These are phyloP conservation scores for Vaccinium macrocarpon DNA, from an alignment of 148 eudicot genomes.

Conservation along the genomic window DNA sequence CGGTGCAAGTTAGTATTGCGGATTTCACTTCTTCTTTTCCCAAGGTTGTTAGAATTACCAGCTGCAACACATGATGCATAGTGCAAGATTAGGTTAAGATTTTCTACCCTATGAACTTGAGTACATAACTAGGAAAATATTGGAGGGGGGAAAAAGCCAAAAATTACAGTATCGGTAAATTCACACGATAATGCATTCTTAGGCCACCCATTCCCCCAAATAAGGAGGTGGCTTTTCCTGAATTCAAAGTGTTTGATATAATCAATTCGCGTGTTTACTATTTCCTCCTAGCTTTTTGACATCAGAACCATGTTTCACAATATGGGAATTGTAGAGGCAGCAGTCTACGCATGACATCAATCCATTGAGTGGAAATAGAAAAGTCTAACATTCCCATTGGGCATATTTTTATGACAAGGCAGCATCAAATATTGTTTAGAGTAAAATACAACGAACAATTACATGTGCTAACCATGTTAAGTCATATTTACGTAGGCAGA, in stretches of 20 bases:
- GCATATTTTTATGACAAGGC: neutral
- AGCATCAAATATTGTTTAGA: neutral
- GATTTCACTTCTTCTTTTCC: slow-evolving; percentile 84
- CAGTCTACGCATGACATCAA: neutral
- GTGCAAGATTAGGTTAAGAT: neutral
- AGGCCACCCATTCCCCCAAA: neutral
- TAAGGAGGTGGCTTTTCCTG: neutral
- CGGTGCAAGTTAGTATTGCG: slow-evolving; percentile 72
- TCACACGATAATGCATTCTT: neutral
- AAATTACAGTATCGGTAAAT: neutral
- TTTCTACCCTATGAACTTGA: neutral
- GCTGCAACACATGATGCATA: slow-evolving; percentile 39
- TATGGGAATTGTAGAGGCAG: neutral
- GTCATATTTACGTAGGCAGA: neutral
- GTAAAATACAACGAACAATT: neutral
- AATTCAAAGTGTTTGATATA: neutral
- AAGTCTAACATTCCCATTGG: neutral
- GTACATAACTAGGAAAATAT: neutral
- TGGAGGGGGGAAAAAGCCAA: neutral
- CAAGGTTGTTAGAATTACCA: slow-evolving; percentile 70
- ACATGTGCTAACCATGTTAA: neutral
- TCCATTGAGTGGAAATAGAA: neutral
- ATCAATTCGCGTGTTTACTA: neutral
- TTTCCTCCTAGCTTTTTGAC: neutral
- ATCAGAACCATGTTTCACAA: neutral